These are phyloP conservation scores for Rhizomucor pusillus DNA, from an alignment of 371 early-diverging fungal species.

Conservation along the genomic window DNA sequence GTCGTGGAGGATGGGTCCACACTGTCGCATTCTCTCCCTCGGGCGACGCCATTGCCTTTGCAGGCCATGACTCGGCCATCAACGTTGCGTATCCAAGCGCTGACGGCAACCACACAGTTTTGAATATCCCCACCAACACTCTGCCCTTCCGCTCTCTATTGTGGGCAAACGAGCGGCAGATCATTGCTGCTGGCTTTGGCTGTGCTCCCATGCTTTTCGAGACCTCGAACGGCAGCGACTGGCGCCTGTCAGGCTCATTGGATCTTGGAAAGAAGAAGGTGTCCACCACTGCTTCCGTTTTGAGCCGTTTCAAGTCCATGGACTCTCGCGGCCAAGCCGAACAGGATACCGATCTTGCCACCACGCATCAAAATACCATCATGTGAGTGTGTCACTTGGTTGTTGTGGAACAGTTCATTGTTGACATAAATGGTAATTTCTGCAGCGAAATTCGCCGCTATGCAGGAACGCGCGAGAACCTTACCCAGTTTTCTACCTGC, in stretches of 20 bases:
- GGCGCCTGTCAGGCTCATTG: constrained; percentile 73
- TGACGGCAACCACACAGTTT: constrained; percentile 50
- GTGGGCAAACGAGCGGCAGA: constrained; percentile 74
- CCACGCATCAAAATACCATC: constrained; percentile 94
- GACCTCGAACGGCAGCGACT: constrained; percentile 55
- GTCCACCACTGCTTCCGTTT: constrained; percentile 58
- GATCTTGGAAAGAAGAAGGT: constrained; percentile 70
- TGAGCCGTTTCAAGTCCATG: constrained; percentile 91
- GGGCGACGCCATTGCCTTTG: constrained; percentile 88
- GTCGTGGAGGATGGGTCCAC: constrained; percentile 92
- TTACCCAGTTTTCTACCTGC: constrained; percentile 75
- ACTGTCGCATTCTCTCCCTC: constrained; percentile 90
- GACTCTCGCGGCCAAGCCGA: constrained; percentile 79
- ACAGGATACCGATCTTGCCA: constrained; percentile 71
- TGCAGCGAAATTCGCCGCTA: constrained; percentile 60
- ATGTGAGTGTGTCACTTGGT: constrained; percentile 56
- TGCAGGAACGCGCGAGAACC: constrained; percentile 53
- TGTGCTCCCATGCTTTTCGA: constrained; percentile 85
- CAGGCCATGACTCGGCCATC: constrained; percentile 86
- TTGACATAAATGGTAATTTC: neutral
- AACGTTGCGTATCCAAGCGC: constrained; percentile 70
- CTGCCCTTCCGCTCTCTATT: constrained; percentile 81
- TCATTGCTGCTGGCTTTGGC: constrained; percentile 92
- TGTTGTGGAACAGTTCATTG: neutral
- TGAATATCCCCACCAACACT: constrained; percentile 58